A percentile compares a stretch with the other conserved stretches of the same genome.
These are phyloP conservation scores for Perkinsus chesapeaki DNA, from an alignment of 169 alveolate genomes.

Conservation along the genomic window DNA sequence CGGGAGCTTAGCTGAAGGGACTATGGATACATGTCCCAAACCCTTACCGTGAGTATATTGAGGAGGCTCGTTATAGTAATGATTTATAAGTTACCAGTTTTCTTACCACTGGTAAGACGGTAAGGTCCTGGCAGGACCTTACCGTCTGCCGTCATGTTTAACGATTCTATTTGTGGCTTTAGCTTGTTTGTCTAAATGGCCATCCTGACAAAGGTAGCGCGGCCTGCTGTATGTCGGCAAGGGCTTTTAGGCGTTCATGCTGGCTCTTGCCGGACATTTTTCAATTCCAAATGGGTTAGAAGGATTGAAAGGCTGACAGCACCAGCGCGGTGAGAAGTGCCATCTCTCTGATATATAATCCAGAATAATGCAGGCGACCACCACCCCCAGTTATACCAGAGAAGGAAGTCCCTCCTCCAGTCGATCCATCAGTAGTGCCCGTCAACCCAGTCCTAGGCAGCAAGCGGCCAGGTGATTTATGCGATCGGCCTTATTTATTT, in stretches of 20 bases:
- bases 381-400: neutral
- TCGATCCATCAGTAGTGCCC: neutral
- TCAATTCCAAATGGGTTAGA: neutral
- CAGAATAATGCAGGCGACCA: neutral
- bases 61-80: no score
- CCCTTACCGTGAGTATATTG: no score
- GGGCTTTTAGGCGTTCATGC: neutral
- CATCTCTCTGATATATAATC: neutral
- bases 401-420: neutral
- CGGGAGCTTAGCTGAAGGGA: no score
- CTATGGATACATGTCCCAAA: no score
- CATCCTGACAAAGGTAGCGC: neutral
- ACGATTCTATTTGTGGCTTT: neutral
- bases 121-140: no score
- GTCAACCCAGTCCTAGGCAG: neutral
- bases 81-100: no score
- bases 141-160: no score
- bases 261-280: neutral
- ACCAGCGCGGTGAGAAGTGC: neutral
- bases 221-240: neutral
- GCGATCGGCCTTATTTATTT: neutral
- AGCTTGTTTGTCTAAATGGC: neutral
- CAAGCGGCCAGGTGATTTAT: neutral
- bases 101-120: no score
- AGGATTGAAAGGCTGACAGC: neutral